Conservation (phyloP, 768 basidiomycete species). For the Suillus discolor region DNA sequence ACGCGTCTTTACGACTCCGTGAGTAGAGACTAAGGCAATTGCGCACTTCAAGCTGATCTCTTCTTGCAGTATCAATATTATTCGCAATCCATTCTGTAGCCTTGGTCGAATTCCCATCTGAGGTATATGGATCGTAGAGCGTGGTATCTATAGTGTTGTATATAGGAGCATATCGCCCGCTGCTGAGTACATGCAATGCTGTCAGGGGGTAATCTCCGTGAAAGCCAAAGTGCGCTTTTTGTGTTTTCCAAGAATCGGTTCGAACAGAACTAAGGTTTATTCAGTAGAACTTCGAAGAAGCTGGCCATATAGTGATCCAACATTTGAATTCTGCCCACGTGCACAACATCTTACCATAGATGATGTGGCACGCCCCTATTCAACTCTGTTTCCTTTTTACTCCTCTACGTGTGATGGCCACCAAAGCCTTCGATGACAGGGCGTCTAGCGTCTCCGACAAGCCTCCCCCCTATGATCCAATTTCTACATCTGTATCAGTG, state of each 20-base stretch:
- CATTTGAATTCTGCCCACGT: neutral
- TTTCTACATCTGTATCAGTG: slow-evolving; percentile 14
- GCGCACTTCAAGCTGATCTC: slow-evolving; percentile 2
- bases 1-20: slow-evolving; percentile 96
- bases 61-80: slow-evolving; percentile 83
- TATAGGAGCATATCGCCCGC: neutral
- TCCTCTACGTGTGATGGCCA: neutral
- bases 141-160: slow-evolving; percentile 8
- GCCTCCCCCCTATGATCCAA: neutral
- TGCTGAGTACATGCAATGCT: neutral
- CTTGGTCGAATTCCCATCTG: neutral
- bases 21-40: slow-evolving; percentile 27
- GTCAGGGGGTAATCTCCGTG: neutral
- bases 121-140: neutral
- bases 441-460: neutral
- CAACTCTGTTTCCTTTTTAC: neutral
- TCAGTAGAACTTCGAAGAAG: neutral
- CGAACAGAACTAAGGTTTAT: neutral
- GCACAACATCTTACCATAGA: too few species aligned
- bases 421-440: neutral
- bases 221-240: neutral
- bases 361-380: neutral
- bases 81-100: slow-evolving; percentile 83
- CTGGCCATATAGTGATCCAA: too few species aligned
- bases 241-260: neutral